Base-by-base conservation (phyloP, 2,329 filamentous ascomycete genomes). In the Magnaporthiopsis rhizophila region DNA sequence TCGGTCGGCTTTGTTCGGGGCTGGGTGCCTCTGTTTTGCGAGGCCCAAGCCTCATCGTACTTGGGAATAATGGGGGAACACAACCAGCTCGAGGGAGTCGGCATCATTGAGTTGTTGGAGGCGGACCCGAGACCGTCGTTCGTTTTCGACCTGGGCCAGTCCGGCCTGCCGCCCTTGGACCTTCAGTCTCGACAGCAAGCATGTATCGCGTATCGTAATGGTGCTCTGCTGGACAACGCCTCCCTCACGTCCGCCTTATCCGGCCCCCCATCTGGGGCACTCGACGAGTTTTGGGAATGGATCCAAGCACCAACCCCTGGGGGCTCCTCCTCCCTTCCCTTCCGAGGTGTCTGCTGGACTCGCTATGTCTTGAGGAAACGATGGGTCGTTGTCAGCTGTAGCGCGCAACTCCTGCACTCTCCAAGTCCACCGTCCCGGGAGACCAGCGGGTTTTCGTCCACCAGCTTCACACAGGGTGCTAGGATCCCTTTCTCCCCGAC, bases 31-130 rank as follows among this genome's bases (percentile, higher is more conserved):
- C 38, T 45, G 38, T 45, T 18, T 45, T 18, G 38, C 15, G 38
- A 45, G 38, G 38, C 13, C 15, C 38, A 45, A 45, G 45, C 45
- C 45, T 53, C 13, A 21, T 24, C 21, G 18, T 7, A 53, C 45
- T 53, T 24, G 18, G 45, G 45, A 53, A 53, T 21, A 24, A 53
- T 53, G 45, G 45, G 45, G 45, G 45, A 53, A 53, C 45, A 53
- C 18, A 24, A n/a, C 45, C 45, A 53, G 45, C 45, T 62, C 50
- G 38, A 26, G n/a, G 32, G 30, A 30, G 21, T 73, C 65, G 71
- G 72, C 69, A 69, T 77, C 65, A 67, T 76, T 69, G 75, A 78
- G 65, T 68, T 79, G 56, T 72, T 79, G 66, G 72, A 77, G 63
- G 71, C 69, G 64, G 77, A 79, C 65, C 72, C 74, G 32, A 72